Evolutionary conservation across 106 monocot genomes (phyloP).

Genomic region (Agapanthus africanus): DNA sequence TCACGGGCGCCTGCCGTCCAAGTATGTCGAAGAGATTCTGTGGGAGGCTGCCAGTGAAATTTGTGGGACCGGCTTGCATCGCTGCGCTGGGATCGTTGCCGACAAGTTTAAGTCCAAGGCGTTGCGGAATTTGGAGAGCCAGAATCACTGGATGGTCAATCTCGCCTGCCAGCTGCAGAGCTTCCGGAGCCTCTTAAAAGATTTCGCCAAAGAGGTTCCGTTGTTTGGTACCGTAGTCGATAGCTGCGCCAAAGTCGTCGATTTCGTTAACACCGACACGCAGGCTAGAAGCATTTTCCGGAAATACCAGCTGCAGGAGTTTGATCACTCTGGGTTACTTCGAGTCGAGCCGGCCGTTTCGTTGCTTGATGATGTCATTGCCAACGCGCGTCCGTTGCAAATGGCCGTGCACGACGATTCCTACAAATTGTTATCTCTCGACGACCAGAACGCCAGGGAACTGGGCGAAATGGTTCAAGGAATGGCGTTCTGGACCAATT

Average conservation of each 20-base stretch:
- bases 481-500: slow-evolving; percentile 34
- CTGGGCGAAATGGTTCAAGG: slow-evolving; percentile 28
- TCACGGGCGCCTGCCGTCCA: slow-evolving; percentile 27
- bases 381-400: slow-evolving; percentile 28
- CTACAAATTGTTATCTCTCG: slow-evolving; percentile 32
- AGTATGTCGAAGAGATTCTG: slow-evolving; percentile 56
- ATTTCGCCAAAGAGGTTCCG: slow-evolving; percentile 8
- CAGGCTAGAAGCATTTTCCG: slow-evolving; percentile 29
- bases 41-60: slow-evolving; percentile 31
- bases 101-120: slow-evolving; percentile 28
- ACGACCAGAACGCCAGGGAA: slow-evolving; percentile 32
- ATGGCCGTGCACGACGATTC: slow-evolving; percentile 30
- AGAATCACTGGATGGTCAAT: slow-evolving; percentile 52
- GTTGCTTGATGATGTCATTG: slow-evolving; percentile 48
- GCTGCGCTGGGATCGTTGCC: slow-evolving; percentile 32
- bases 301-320: slow-evolving; percentile 44
- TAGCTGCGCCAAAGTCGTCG: slow-evolving; percentile 33
- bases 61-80: slow-evolving; percentile 12
- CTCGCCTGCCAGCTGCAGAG: slow-evolving; percentile 39
- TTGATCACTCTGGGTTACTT: slow-evolving; percentile 32
- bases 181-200: slow-evolving; percentile 21
- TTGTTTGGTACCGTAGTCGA: slow-evolving; percentile 19
- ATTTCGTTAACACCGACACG: slow-evolving; percentile 53
- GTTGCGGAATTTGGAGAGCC: slow-evolving; percentile 27
- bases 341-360: slow-evolving; percentile 13